Evolutionary conservation across 768 basidiomycete genomes (phyloP).

Genomic region (Paxillus involutus): DNA sequence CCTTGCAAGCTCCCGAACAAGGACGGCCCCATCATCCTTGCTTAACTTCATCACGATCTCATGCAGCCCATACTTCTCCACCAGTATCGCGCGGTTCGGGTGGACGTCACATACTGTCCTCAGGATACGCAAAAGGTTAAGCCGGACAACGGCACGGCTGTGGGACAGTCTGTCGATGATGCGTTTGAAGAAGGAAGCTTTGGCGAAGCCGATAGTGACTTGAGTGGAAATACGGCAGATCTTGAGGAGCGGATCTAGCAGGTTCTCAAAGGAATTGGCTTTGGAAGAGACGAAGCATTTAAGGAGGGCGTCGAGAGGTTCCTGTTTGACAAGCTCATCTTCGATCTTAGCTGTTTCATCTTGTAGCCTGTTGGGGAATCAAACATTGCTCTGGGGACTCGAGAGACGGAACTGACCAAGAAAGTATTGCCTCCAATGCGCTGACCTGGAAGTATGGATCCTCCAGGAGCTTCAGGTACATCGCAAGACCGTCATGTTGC

Average conservation of each 20-base stretch:
- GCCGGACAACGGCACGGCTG: constrained; percentile 81
- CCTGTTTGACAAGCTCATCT: constrained; percentile 73
- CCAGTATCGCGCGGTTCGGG: constrained; percentile 78
- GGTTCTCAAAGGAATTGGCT: constrained; percentile 87
- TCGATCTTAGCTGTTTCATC: constrained; percentile 95
- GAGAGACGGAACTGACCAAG: constrained; percentile 59
- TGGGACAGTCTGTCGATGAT: constrained; percentile 78
- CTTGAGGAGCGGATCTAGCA: constrained; percentile 92
- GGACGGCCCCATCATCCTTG: constrained; percentile 83
- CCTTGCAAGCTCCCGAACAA: constrained; percentile 85
- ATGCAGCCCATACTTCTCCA: constrained; percentile 78
- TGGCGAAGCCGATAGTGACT: constrained; percentile 76
- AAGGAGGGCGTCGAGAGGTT: constrained; percentile 66
- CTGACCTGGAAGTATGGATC: constrained; percentile 93
- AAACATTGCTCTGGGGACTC: neutral
- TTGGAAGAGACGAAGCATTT: constrained; percentile 83
- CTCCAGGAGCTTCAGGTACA: constrained; percentile 77
- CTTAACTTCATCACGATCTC: constrained; percentile 81
- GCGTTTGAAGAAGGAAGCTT: constrained; percentile 82
- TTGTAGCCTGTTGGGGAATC: constrained; percentile 63
- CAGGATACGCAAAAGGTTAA: constrained; percentile 85
- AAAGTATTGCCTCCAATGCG: constrained; percentile 85
- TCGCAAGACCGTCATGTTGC: constrained; percentile 86
- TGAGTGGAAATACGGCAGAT: constrained; percentile 78
- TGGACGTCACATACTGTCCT: constrained; percentile 87